A percentile compares a stretch with the other conserved stretches of the same genome.
Evolutionary conservation across 371 early-diverging fungal species (phyloP).

Genomic region (Mortierella sp.): DNA sequence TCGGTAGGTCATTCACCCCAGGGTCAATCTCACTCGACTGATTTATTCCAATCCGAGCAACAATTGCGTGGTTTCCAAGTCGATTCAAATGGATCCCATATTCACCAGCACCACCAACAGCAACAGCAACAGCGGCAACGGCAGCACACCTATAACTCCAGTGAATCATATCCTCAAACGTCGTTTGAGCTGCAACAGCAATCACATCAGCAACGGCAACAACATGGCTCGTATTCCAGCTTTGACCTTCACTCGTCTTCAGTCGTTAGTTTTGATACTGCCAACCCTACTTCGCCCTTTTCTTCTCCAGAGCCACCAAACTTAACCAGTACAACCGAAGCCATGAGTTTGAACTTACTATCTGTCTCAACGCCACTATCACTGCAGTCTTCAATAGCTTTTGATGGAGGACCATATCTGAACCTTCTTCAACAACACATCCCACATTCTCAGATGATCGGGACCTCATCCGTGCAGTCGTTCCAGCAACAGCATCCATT

Average conservation of each 20-base stretch:
- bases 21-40: conserved; percentile 1
- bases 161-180: background rate
- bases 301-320: conserved; percentile 28
- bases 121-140: conserved; percentile 24
- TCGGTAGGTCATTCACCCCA: conserved; percentile 14
- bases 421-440: conserved; percentile 36
- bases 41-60: conserved; percentile 6
- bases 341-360: conserved; percentile 25
- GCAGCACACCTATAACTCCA: conserved; percentile 2
- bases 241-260: conserved; percentile 18
- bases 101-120: conserved; percentile 15
- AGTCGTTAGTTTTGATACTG: conserved; percentile 18
- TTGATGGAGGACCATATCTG: conserved; percentile 27
- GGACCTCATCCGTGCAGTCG: conserved; percentile 13
- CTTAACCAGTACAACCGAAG: conserved; percentile 4
- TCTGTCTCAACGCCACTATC: conserved; percentile 17
- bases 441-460: conserved; percentile 26
- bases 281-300: conserved; percentile 17
- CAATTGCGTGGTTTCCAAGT: conserved; percentile 4
- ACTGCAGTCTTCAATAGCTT: conserved; percentile 16
- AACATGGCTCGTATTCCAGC: conserved; percentile 6
- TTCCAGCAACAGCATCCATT: conserved; percentile 32
- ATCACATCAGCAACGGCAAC: conserved; percentile 17
- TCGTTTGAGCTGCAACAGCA: conserved; percentile 16
- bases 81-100: background rate